Conservation (phyloP, 2,329 filamentous ascomycete genomes). For the Aspergillus transmontanensis region DNA sequence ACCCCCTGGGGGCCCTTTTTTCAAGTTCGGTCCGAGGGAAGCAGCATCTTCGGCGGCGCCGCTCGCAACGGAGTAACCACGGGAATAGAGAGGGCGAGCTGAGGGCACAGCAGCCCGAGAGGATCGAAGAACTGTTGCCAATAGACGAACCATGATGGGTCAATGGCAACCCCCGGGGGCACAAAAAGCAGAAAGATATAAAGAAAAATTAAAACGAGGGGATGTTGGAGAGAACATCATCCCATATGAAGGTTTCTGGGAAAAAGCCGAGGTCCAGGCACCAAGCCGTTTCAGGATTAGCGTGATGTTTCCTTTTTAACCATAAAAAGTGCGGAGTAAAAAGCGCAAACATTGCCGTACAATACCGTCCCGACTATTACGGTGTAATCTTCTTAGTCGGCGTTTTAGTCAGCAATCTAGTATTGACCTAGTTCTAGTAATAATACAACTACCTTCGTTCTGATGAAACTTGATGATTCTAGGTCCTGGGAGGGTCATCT, state of each 20-base stretch:
- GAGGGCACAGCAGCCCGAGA: conserved; percentile 7
- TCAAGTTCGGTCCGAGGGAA: background rate
- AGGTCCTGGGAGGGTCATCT: too few species aligned
- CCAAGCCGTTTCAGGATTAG: background rate
- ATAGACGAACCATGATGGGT: conserved; percentile 15
- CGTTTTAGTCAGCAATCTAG: too few species aligned
- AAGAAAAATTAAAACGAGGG: background rate
- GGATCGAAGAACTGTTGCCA: conserved; percentile 13
- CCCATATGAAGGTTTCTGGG: background rate
- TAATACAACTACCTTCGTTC: too few species aligned
- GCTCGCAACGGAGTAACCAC: conserved; percentile 9
- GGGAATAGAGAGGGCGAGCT: conserved; percentile 9
- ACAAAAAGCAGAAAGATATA: background rate
- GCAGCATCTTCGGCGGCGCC: background rate
- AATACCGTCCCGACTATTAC: background rate
- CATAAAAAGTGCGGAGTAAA: background rate
- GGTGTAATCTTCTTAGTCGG: too few species aligned
- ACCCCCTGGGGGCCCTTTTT: background rate
- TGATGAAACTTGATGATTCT: too few species aligned
- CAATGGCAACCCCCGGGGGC: background rate
- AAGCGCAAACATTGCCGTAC: background rate
- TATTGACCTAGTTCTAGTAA: too few species aligned
- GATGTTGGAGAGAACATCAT: background rate
- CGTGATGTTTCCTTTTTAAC: background rate
- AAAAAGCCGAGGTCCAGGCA: background rate